A percentile compares a stretch with the other conserved stretches of the same genome.
phyloP scores from a whole-genome alignment of 1,139 yeast genomes.

The Yamadazyma dushanensis region DNA sequence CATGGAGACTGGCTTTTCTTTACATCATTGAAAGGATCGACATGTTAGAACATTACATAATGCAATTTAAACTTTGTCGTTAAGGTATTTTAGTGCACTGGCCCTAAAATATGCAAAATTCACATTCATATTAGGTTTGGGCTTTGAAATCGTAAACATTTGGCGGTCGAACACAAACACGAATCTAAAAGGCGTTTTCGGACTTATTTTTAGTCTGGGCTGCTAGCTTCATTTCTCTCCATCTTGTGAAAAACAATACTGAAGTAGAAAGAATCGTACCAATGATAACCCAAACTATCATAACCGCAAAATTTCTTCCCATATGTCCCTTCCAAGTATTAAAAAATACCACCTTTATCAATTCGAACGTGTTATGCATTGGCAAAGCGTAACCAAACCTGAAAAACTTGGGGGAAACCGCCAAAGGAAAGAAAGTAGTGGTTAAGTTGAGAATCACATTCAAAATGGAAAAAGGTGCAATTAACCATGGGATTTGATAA shows the following conservation, averaged over 20 bases:
- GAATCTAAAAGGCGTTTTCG: slow-evolving; percentile 1
- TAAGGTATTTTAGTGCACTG: too few relatives aligned
- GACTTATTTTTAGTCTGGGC: neutral
- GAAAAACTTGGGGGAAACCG: slow-evolving; percentile 51
- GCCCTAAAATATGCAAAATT: too few relatives aligned
- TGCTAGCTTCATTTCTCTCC: neutral
- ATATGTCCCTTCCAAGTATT: slow-evolving; percentile 54
- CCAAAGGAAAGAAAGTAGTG: slow-evolving; percentile 61
- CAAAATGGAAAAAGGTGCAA: slow-evolving; percentile 64
- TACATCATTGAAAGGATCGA: too few relatives aligned
- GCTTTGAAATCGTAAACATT: too few relatives aligned
- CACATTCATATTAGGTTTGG: too few relatives aligned
- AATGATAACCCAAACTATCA: slow-evolving; percentile 58
- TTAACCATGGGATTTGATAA: slow-evolving; percentile 41
- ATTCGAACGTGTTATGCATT: slow-evolving; percentile 56
- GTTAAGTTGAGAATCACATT: slow-evolving; percentile 62
- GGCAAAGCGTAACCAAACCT: slow-evolving; percentile 69
- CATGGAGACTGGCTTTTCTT: too few relatives aligned
- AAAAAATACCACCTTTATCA: slow-evolving; percentile 56
- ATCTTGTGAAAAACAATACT: slow-evolving; percentile 1
- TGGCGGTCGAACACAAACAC: too few relatives aligned
- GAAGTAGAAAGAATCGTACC: slow-evolving; percentile 25
- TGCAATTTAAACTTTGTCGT: too few relatives aligned
- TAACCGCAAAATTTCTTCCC: slow-evolving; percentile 59
- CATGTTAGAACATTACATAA: too few relatives aligned